phyloP scores from a whole-genome alignment of 176 grass and related monocot genomes.

The Echinochloa phyllopogon region DNA sequence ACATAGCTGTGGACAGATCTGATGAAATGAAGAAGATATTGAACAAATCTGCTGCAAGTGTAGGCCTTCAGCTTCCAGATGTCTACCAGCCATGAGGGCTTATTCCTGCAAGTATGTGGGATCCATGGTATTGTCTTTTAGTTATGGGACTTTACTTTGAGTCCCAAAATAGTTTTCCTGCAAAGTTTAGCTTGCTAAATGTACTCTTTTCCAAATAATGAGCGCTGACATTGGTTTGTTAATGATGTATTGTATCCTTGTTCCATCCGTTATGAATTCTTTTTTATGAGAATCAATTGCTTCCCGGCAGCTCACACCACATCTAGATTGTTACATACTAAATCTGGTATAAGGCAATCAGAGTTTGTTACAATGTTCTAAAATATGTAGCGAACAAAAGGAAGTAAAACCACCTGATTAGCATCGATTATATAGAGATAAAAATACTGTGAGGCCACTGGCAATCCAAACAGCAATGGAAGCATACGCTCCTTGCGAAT shows the following conservation, averaged over 20 bases:
- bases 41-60: slow-evolving; percentile 93
- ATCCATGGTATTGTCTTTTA: slow-evolving; percentile 21
- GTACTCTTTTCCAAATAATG: slow-evolving; percentile 20
- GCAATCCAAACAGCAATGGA: no score
- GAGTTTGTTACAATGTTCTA: no score
- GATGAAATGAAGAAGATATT: slow-evolving; percentile 92
- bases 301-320: background rate
- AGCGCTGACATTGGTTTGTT: background rate
- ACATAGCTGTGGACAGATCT: slow-evolving; percentile 87
- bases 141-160: background rate
- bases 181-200: slow-evolving; percentile 15
- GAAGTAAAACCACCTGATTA: no score
- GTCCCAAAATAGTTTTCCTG: background rate
- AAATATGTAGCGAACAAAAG: no score
- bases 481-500: no score
- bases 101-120: background rate
- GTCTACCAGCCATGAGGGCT: slow-evolving; percentile 61
- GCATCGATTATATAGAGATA: no score
- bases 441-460: no score
- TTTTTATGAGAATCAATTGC: background rate
- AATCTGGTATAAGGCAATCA: no score
- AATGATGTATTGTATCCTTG: background rate
- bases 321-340: background rate
- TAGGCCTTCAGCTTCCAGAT: slow-evolving; percentile 84
- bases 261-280: background rate